phyloP scores from a whole-genome alignment of 257 asterid genomes.

The Coffea eugenioides region DNA sequence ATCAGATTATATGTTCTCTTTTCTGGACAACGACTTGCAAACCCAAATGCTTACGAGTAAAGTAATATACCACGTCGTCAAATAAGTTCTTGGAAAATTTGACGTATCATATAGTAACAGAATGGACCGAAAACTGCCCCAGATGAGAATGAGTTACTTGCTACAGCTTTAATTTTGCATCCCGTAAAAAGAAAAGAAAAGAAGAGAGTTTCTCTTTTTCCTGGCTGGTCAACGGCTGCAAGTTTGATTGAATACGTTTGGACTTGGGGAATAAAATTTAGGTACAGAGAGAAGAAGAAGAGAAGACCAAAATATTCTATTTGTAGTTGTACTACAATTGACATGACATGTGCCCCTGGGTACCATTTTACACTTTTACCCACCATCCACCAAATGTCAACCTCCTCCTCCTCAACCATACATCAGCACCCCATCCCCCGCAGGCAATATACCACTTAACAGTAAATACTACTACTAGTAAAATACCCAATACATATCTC shows the following conservation, averaged over 20 bases:
- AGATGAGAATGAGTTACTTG: neutral
- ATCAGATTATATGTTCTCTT: too few relatives aligned
- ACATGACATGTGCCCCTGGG: constrained; percentile 51
- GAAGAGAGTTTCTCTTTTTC: too few relatives aligned
- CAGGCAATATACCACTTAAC: too few relatives aligned
- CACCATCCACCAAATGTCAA: constrained; percentile 28
- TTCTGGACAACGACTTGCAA: constrained; percentile 2
- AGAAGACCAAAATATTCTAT: neutral
- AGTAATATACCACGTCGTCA: too few relatives aligned
- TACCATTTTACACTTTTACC: constrained; percentile 25
- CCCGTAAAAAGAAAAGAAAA: neutral
- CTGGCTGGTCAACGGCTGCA: constrained; percentile 10
- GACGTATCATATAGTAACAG: too few relatives aligned
- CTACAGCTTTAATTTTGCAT: neutral
- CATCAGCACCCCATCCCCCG: neutral
- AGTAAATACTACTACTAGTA: too few relatives aligned
- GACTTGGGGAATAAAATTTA: neutral
- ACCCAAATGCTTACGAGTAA: neutral
- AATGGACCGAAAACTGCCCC: too few relatives aligned
- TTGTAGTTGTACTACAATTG: neutral
- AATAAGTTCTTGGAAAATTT: neutral
- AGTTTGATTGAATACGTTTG: neutral
- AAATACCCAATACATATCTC: too few relatives aligned
- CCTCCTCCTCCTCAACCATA: constrained; percentile 10
- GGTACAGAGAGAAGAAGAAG: neutral